Base-by-base conservation (phyloP, 176 grass and related monocot species). In the bread wheat (Triticum aestivum) region DNA sequence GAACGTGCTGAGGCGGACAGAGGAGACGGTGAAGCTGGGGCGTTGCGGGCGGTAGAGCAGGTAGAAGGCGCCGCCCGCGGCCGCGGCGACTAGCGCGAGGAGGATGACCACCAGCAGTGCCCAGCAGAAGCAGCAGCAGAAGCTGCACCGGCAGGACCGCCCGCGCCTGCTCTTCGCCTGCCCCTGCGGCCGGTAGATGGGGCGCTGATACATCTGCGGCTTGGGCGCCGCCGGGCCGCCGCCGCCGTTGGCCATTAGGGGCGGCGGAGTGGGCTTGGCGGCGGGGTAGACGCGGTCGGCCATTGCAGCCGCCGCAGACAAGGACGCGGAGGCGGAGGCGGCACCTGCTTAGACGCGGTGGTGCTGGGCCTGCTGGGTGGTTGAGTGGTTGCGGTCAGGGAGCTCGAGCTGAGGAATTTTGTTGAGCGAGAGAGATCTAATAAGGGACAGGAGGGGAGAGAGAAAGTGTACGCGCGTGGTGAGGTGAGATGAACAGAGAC, bases 1-100 rank as follows among this genome's bases (percentile, higher is more conserved):
- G 42, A 94, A 83, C 12, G 87, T 61, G 18, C 90, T 15, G 15
- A 99, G 90, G 20, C 77, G 89, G 3, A 94, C 47, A 32, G 90
- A 89, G 34, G 89, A 88, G 62, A 99, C 87, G 17, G 77, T 80
- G 90, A 99, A 99, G 76, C 76, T 27, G 2, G 97, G 97, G 23
- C 92, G 97, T 11, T 91, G 97, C 39, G 97, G 97, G 62, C 79
- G 94, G 87, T 99, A 99, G 9, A 99, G 80, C 1, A 99, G 65
- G 79, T 99, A 99, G 92, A 99, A 91, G 24, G 80, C 85, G 18
- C 91, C 97, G 0, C 88, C 90, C 1, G 87, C 85, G 1, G 92
- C 90, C 9, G 94, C 94, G 6, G 87, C 90, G 10, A 90, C 29
- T 37, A 99, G 11, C 17, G 93, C 85, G 26, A 99, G 83, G 35